Conservation (phyloP, 2,329 filamentous ascomycete genomes). For the Pleomassaria siparia region DNA sequence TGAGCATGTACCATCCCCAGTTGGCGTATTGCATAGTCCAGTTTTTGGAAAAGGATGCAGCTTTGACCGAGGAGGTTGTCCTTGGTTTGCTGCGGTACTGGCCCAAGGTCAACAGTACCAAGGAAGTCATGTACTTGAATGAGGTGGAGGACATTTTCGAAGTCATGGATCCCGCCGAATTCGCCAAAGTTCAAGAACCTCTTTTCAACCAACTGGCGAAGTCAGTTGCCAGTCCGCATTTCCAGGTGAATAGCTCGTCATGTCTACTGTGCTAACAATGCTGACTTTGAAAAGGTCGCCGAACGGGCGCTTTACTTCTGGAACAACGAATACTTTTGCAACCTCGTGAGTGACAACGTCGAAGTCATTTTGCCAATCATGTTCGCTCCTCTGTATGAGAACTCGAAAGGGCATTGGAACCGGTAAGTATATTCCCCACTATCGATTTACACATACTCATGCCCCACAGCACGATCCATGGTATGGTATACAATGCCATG, state of each 20-base stretch:
- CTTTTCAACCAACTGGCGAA: conserved; percentile 97
- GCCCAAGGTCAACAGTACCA: conserved; percentile 99
- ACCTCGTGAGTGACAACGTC: conserved; percentile 97
- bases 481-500: conserved; percentile 99
- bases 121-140: conserved; percentile 99
- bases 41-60: conserved; percentile 96
- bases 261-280: background rate
- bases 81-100: conserved; percentile 93
- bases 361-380: conserved; percentile 98
- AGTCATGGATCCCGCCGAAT: conserved; percentile 98
- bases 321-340: conserved; percentile 99
- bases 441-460: conserved; percentile 15
- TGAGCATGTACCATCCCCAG: conserved; percentile 99
- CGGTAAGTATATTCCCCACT: conserved; percentile 60
- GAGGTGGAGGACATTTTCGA: conserved; percentile 99
- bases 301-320: conserved; percentile 98
- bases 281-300: conserved; percentile 63
- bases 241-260: conserved; percentile 63
- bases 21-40: conserved; percentile 98
- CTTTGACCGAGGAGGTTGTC: conserved; percentile 95
- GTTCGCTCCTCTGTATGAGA: conserved; percentile 98
- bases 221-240: conserved; percentile 96
- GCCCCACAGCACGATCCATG: conserved; percentile 81
- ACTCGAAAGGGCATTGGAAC: conserved; percentile 99
- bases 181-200: conserved; percentile 97